phyloP scores from a whole-genome alignment of 495 filamentous ascomycete species.

The Daldinia decipiens region DNA sequence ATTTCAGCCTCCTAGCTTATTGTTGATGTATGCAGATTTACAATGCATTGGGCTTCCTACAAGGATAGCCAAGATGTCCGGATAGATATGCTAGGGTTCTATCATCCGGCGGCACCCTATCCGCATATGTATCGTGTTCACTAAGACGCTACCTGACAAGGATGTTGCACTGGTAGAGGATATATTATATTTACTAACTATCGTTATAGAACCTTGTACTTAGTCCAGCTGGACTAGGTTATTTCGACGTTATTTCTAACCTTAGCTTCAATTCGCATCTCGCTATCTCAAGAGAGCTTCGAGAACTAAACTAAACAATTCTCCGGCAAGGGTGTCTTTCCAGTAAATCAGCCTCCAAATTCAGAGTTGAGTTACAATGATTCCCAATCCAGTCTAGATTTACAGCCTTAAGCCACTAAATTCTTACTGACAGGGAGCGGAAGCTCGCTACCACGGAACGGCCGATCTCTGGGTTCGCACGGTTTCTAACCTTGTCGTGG shows the following conservation, averaged over 20 bases:
- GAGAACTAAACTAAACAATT: background rate
- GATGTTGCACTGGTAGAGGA: conserved; percentile 8
- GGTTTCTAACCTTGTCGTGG: conserved; percentile 26
- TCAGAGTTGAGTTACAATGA: conserved; percentile 24
- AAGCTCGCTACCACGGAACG: conserved; percentile 27
- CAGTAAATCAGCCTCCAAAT: conserved; percentile 10
- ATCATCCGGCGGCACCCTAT: conserved; percentile 10
- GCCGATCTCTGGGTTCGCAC: conserved; percentile 21
- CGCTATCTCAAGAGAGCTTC: background rate
- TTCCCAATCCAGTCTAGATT: conserved; percentile 12
- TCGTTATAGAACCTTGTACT: background rate
- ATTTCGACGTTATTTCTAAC: conserved; percentile 21
- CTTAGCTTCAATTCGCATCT: background rate
- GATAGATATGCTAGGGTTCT: background rate
- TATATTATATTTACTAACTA: conserved; percentile 7
- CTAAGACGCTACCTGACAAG: conserved; percentile 8
- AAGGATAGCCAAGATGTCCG: background rate
- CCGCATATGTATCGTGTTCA: conserved; percentile 3
- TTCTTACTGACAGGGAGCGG: conserved; percentile 18
- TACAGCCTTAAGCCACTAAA: conserved; percentile 38
- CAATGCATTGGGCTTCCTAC: background rate
- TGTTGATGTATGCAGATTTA: background rate
- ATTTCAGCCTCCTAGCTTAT: conserved; percentile 14
- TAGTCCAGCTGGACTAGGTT: conserved; percentile 13
- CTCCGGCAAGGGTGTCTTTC: conserved; percentile 3